Evolutionary conservation across 129 eudicot species (phyloP).

Genomic region (Arctium minus): DNA sequence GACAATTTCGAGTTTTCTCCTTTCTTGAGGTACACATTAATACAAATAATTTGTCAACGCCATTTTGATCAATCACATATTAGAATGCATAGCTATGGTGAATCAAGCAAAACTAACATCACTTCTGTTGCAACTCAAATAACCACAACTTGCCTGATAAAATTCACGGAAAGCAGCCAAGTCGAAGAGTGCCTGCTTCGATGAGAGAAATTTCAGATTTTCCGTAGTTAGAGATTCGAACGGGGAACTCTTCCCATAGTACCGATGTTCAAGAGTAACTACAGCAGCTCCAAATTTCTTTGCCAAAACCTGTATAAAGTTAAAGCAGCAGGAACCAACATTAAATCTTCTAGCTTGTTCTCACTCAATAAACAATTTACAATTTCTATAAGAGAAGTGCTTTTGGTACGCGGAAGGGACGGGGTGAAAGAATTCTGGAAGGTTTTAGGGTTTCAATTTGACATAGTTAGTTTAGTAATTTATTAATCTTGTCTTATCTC

Average conservation of each 20-base stretch:
- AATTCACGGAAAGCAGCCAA: conserved; percentile 88
- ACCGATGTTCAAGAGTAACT: conserved; percentile 90
- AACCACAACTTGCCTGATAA: conserved; percentile 68
- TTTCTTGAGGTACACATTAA: no score
- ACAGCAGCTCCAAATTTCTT: conserved; percentile 96
- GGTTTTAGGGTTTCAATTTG: not conserved
- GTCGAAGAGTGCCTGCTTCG: conserved; percentile 98
- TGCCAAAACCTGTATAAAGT: conserved; percentile 71
- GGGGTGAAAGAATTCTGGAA: not conserved
- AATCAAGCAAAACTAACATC: not conserved
- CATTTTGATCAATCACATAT: no score
- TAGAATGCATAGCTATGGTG: not conserved
- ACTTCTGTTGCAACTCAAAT: not conserved
- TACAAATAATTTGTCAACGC: no score
- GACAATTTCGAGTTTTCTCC: no score
- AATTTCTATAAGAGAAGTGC: no score
- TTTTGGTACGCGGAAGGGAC: no score
- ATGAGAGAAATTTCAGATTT: conserved; percentile 78
- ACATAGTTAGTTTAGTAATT: not conserved
- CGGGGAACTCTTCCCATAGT: conserved; percentile 90
- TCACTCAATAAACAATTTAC: no score
- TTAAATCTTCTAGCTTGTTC: no score
- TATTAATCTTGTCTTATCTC: no score
- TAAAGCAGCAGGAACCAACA: not conserved
- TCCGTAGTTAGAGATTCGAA: conserved; percentile 59